Percentiles rank a stretch among this genome's conserved stretches.
These are phyloP conservation scores for Sphaerulina vaccinii DNA, from an alignment of 2,329 filamentous ascomycete species.

Conservation along the genomic window DNA sequence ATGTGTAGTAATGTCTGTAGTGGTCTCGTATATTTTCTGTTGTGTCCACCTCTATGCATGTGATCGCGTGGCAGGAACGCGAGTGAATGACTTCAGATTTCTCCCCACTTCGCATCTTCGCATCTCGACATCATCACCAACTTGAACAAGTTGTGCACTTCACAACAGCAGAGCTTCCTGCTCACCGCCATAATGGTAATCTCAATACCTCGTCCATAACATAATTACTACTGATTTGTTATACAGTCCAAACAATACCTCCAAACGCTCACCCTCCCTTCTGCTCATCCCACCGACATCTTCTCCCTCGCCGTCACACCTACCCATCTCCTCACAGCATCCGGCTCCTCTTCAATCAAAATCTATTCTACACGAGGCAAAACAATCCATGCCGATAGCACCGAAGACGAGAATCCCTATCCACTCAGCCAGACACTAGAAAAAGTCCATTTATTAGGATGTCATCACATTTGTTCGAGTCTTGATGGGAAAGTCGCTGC, in stretches of 20 bases:
- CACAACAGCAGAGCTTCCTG: neutral
- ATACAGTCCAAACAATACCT: slow-evolving; percentile 95
- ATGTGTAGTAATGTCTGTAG: neutral
- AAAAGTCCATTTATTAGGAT: slow-evolving; percentile 80
- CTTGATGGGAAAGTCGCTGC: slow-evolving; percentile 70
- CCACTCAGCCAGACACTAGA: slow-evolving; percentile 76
- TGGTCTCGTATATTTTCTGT: neutral
- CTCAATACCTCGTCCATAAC: neutral
- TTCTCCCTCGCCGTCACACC: slow-evolving; percentile 40
- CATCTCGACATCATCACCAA: slow-evolving; percentile 1
- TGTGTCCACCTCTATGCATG: neutral
- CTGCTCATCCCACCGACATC: slow-evolving; percentile 46
- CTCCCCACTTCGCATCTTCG: slow-evolving; percentile 1
- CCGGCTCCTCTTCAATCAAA: slow-evolving; percentile 78
- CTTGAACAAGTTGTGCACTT: slow-evolving; percentile 4
- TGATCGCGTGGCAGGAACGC: slow-evolving; percentile 11
- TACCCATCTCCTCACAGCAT: slow-evolving; percentile 69
- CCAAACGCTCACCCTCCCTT: slow-evolving; percentile 84
- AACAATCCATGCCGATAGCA: slow-evolving; percentile 35
- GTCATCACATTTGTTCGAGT: slow-evolving; percentile 80
- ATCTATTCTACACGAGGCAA: slow-evolving; percentile 67
- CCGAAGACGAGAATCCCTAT: slow-evolving; percentile 57
- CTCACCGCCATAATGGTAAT: slow-evolving; percentile 5
- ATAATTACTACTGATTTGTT: neutral
- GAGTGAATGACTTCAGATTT: slow-evolving; percentile 13